A percentile compares a stretch with the other conserved stretches of the same genome.
These are phyloP conservation scores for Alternaria burnsii DNA, from an alignment of 2,329 filamentous ascomycete species.

Conservation along the genomic window DNA sequence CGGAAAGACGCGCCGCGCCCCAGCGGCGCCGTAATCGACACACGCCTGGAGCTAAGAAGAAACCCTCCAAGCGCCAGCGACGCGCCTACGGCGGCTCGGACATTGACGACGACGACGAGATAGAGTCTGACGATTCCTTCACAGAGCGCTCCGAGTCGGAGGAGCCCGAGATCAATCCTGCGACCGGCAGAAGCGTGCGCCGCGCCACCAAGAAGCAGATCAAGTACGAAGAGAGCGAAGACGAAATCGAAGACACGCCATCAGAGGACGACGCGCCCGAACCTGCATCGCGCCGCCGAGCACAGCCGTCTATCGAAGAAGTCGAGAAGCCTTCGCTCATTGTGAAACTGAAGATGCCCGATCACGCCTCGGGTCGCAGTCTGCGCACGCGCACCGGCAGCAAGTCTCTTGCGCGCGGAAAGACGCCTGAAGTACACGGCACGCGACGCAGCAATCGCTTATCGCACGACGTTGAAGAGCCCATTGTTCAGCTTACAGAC, in stretches of 20 bases:
- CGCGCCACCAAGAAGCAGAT: constrained; percentile 63
- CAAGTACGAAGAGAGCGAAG: constrained; percentile 65
- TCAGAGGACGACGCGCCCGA: constrained; percentile 42
- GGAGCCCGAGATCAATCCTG: constrained; percentile 63
- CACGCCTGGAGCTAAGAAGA: constrained; percentile 41
- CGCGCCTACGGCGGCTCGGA: constrained; percentile 47
- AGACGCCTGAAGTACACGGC: constrained; percentile 47
- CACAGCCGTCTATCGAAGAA: constrained; percentile 40
- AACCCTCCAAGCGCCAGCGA: constrained; percentile 45
- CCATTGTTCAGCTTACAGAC: constrained; percentile 65
- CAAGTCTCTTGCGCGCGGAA: constrained; percentile 48
- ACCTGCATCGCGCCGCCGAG: constrained; percentile 26
- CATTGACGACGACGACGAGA: constrained; percentile 58
- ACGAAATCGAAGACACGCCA: constrained; percentile 53
- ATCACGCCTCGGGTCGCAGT: constrained; percentile 29
- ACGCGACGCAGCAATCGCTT: constrained; percentile 66
- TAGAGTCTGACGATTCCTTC: constrained; percentile 57
- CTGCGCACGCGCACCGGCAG: constrained; percentile 53
- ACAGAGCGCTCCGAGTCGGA: constrained; percentile 52
- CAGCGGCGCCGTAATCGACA: constrained; percentile 41
- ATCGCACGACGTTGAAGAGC: constrained; percentile 64
- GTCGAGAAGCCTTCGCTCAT: constrained; percentile 49
- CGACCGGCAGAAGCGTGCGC: constrained; percentile 64
- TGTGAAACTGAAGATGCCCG: constrained; percentile 53
- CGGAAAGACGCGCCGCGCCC: constrained; percentile 37